A percentile compares a stretch with the other conserved stretches of the same genome.
These are phyloP conservation scores for Pichia sp. DNA, from an alignment of 1,139 yeast species.

Conservation along the genomic window DNA sequence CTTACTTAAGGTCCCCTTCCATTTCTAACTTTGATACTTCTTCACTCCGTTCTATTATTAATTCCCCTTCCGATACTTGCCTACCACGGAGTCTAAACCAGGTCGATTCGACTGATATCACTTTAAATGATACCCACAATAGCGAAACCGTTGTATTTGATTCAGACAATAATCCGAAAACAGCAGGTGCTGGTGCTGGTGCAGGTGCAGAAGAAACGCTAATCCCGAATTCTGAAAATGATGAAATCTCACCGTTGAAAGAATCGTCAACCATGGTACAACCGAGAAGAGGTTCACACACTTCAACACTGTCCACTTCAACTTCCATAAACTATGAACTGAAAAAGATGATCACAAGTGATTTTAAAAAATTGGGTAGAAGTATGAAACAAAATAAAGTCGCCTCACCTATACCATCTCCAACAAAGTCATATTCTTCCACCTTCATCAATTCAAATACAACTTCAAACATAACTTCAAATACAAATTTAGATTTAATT, in stretches of 20 bases:
- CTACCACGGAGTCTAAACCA: too few relatives aligned
- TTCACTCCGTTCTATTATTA: too few relatives aligned
- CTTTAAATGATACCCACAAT: not conserved
- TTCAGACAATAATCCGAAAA: too few relatives aligned
- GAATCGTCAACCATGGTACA: not conserved
- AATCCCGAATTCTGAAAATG: not conserved
- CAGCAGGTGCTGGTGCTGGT: too few relatives aligned
- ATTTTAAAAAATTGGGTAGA: slow-evolving; percentile 4
- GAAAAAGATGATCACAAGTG: slow-evolving; percentile 3
- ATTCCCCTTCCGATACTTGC: too few relatives aligned
- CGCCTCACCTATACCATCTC: not conserved
- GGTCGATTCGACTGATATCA: not conserved
- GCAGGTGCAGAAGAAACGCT: not conserved
- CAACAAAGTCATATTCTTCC: not conserved
- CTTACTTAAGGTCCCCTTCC: not conserved
- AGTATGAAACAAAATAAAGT: not conserved
- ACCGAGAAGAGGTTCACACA: not conserved
- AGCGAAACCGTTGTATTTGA: not conserved
- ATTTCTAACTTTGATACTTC: not conserved
- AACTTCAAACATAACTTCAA: too few relatives aligned
- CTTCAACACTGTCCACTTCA: not conserved
- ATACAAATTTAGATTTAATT: too few relatives aligned
- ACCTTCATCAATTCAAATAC: not conserved
- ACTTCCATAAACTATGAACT: slow-evolving; percentile 1
- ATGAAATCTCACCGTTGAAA: not conserved